These are phyloP conservation scores for Mycogone perniciosa DNA, from an alignment of 2,329 filamentous ascomycete species.

Conservation along the genomic window DNA sequence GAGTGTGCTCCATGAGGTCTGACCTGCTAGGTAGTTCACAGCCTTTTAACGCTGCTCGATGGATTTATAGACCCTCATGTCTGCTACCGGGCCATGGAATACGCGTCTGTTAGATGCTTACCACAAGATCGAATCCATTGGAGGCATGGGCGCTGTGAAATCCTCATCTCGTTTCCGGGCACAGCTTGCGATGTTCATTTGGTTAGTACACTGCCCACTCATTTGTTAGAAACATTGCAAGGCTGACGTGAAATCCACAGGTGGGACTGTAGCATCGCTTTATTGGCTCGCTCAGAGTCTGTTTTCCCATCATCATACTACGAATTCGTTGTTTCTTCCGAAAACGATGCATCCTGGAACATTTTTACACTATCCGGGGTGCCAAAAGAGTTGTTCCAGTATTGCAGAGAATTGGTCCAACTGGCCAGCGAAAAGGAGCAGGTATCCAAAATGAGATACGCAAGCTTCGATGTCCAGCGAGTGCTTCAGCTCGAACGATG, in stretches of 20 bases:
- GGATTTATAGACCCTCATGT: constrained; percentile 2
- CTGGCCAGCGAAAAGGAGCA: constrained; percentile 11
- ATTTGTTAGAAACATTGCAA: neutral
- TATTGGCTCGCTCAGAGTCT: constrained; percentile 3
- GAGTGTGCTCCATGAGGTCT: neutral
- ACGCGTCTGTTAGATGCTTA: constrained; percentile 5
- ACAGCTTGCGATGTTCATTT: constrained; percentile 13
- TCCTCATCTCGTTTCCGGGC: constrained; percentile 1
- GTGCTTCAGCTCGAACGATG: constrained; percentile 9
- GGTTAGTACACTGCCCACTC: constrained; percentile 1
- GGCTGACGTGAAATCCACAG: neutral
- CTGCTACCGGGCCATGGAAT: constrained; percentile 11
- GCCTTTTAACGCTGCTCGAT: neutral
- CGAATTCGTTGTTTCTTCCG: constrained; percentile 6
- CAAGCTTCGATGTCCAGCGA: constrained; percentile 6
- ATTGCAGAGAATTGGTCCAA: constrained; percentile 7
- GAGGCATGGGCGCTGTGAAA: constrained; percentile 4
- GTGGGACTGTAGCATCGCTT: constrained; percentile 10
- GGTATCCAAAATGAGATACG: constrained; percentile 8
- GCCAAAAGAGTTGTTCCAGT: constrained; percentile 8
- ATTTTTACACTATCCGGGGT: constrained; percentile 8
- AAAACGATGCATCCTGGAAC: constrained; percentile 2
- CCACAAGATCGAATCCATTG: constrained; percentile 6
- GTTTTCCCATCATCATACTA: constrained; percentile 3
- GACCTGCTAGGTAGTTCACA: too few species aligned